phyloP scores from a whole-genome alignment of 2,329 filamentous ascomycete genomes.

The Nakataea oryzae region DNA sequence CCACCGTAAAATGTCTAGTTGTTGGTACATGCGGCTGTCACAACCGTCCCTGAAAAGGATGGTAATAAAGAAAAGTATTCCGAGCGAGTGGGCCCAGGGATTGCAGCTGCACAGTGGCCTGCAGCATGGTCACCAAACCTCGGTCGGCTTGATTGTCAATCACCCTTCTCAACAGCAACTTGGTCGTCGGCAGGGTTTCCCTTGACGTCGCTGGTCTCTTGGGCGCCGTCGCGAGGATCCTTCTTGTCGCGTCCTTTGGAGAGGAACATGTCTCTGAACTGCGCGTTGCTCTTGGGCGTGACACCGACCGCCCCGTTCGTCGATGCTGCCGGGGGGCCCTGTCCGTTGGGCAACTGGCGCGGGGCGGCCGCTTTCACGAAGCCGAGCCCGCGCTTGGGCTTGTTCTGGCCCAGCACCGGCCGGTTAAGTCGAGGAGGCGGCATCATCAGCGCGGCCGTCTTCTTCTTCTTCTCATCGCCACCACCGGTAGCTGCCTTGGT shows the following conservation, averaged over 20 bases:
- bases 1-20: neutral
- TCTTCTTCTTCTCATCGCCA: constrained; percentile 12
- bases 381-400: constrained; percentile 18
- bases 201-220: neutral
- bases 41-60: neutral
- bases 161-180: neutral
- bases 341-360: constrained; percentile 8
- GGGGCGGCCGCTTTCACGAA: constrained; percentile 12
- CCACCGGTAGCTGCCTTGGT: constrained; percentile 26
- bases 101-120: neutral
- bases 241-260: constrained; percentile 4
- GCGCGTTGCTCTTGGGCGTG: constrained; percentile 19
- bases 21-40: neutral
- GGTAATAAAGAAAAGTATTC: neutral
- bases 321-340: constrained; percentile 6
- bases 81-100: neutral
- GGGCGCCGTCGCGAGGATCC: neutral
- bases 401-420: constrained; percentile 11
- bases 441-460: neutral
- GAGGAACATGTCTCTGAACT: constrained; percentile 20
- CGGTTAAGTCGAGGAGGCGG: constrained; percentile 1
- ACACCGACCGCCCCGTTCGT: constrained; percentile 12
- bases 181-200: constrained; percentile 6
- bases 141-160: neutral
- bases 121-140: neutral